Evolutionary conservation across 2,329 filamentous ascomycete species (phyloP), one percentile per base, ranked within the genome.

Genomic region (Aspergillus sp.): DNA sequence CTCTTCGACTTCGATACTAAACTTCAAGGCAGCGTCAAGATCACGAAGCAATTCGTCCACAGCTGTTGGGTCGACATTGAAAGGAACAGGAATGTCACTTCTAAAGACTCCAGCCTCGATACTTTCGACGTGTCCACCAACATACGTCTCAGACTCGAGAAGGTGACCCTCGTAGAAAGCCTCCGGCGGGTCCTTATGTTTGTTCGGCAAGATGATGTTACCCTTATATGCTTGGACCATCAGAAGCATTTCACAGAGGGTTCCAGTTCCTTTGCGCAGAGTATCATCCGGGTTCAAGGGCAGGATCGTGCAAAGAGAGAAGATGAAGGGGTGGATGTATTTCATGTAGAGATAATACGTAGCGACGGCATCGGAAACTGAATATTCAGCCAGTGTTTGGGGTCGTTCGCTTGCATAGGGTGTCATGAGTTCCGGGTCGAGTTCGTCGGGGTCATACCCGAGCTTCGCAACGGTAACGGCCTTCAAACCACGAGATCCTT

Each of bases 301-400:
- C 72, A 99, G 82, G 77, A 99, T 97, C 1, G 93, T 99, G 77
- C 95, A 99, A 0, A 99, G 81, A 1, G 96, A 98, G 82, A 99
- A 99, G 73, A 99, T 95, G 80, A 99, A 99, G 3, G 95, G 95
- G 73, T 99, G 95, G n/a, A 99, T 91, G 74, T 99, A 99, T 88
- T 99, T 99, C 96, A 99, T 99, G 82, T 99, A 99, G 61, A 99
- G 80, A 71, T 99, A 99, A 73, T 99, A 99, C 0, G 95, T 99
- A 21, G 95, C 95, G 51, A 99, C 95, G 9, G 96, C 96, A 82
- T 99, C 96, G 68, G 96, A 99, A 45, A 99, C 95, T 0, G 96
- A 99, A 77, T 99, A 99, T 70, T 99, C 95, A 8, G 95, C 93
- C 52, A 99, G 81, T 0, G 91, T 96, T 72, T 99, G 95, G 0